These are phyloP conservation scores for Rhizopogon rudus DNA, from an alignment of 768 basidiomycete genomes.

Conservation along the genomic window DNA sequence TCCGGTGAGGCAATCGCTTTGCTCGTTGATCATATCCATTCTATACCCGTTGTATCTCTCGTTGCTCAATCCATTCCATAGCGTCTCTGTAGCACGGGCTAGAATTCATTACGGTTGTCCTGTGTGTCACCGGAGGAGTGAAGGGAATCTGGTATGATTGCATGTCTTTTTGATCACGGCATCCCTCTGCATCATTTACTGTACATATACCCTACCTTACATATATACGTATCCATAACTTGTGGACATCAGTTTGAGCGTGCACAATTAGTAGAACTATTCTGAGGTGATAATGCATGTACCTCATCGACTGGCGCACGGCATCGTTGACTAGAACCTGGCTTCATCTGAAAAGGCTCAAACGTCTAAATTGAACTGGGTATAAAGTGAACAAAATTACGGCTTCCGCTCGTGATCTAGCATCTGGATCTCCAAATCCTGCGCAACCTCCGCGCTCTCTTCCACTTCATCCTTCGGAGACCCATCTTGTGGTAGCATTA, in stretches of 20 bases:
- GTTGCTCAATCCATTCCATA: conserved; percentile 23
- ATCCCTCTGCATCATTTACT: not conserved
- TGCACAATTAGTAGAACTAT: no score
- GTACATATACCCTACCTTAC: not conserved
- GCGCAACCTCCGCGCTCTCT: conserved; percentile 13
- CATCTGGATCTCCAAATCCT: conserved; percentile 20
- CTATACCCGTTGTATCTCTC: conserved; percentile 84
- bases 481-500: conserved; percentile 42
- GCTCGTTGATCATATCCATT: conserved; percentile 91
- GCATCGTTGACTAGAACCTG: not conserved
- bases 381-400: not conserved
- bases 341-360: no score
- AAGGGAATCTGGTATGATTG: conserved; percentile 35
- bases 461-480: conserved; percentile 19
- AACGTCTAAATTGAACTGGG: no score
- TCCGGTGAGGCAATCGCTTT: conserved; percentile 79
- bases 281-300: no score
- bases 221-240: not conserved
- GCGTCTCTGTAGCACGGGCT: conserved; percentile 67
- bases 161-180: not conserved
- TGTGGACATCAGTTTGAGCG: not conserved
- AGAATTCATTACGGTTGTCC: conserved; percentile 70
- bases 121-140: conserved; percentile 59
- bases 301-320: no score
- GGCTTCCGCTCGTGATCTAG: not conserved